Evolutionary conservation across 1,284 basidiomycete genomes (phyloP).

Genomic region (Meripilus lineatus): DNA sequence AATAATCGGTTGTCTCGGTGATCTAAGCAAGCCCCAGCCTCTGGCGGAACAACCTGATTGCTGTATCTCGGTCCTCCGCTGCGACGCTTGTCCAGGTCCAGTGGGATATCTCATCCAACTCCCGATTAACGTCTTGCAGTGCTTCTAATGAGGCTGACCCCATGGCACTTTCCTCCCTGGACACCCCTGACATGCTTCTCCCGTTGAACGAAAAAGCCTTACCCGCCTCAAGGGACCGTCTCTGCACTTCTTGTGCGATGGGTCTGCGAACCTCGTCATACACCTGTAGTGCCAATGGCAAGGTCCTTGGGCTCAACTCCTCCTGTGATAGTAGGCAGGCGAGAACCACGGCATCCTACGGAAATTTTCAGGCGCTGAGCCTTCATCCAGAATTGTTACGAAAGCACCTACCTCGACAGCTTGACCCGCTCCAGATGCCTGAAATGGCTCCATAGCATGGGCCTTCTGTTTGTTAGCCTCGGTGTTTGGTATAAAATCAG

Average conservation of each 20-base stretch:
- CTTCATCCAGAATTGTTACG: neutral
- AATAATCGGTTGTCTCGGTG: too few relatives aligned
- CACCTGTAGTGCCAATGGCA: conserved; percentile 4
- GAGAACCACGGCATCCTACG: conserved; percentile 9
- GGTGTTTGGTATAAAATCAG: neutral
- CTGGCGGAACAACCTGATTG: too few relatives aligned
- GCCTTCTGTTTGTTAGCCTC: conserved; percentile 21
- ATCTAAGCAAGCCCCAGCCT: too few relatives aligned
- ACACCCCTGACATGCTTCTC: neutral
- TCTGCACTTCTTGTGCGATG: conserved; percentile 5
- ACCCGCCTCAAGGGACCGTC: neutral
- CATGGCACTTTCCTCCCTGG: too few relatives aligned
- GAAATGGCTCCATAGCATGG: conserved; percentile 29
- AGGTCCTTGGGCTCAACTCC: neutral
- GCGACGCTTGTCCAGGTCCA: neutral
- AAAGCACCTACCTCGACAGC: conserved; percentile 11
- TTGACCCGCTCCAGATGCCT: conserved; percentile 12
- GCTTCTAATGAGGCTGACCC: too few relatives aligned
- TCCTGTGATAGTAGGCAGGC: conserved; percentile 7
- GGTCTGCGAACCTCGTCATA: conserved; percentile 12
- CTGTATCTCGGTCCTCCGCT: neutral
- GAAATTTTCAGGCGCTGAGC: neutral
- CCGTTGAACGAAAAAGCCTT: neutral
- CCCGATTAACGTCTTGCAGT: neutral
- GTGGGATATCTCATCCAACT: neutral